phyloP scores from a whole-genome alignment of 2,329 filamentous ascomycete genomes.

The Aureobasidium sp. region DNA sequence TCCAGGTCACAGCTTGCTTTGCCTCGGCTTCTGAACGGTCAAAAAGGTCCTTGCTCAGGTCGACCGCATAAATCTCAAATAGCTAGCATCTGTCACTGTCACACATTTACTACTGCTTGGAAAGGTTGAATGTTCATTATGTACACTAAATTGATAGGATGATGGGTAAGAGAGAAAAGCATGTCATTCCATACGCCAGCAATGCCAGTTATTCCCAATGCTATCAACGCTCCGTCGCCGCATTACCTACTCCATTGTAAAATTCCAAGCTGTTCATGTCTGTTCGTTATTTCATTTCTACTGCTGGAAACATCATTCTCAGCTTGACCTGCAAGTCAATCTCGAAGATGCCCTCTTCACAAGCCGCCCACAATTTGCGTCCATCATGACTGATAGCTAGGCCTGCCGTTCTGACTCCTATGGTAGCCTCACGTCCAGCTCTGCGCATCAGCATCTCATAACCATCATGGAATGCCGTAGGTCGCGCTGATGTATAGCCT shows the following conservation, averaged over 20 bases:
- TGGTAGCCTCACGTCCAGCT: background rate
- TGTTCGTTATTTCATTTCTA: slow-evolving; percentile 29
- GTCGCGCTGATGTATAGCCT: background rate
- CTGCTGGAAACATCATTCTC: slow-evolving; percentile 46
- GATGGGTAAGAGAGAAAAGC: background rate
- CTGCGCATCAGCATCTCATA: slow-evolving; percentile 11
- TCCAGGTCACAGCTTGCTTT: background rate
- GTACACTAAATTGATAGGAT: background rate
- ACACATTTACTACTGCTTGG: background rate
- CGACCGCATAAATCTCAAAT: background rate
- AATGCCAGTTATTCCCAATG: background rate
- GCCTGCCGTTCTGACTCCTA: slow-evolving; percentile 41
- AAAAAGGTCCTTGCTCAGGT: background rate
- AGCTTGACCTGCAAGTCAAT: slow-evolving; percentile 58
- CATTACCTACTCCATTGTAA: background rate
- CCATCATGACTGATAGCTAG: slow-evolving; percentile 44
- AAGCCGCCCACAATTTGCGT: slow-evolving; percentile 40
- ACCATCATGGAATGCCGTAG: slow-evolving; percentile 8
- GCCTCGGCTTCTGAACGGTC: background rate
- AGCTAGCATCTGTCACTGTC: background rate
- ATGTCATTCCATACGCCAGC: background rate
- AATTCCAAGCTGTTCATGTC: background rate
- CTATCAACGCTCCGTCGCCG: background rate
- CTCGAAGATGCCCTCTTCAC: slow-evolving; percentile 69
- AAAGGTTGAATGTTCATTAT: background rate